phyloP scores from a whole-genome alignment of 306 rosid genomes.

The Acmispon strigosus region DNA sequence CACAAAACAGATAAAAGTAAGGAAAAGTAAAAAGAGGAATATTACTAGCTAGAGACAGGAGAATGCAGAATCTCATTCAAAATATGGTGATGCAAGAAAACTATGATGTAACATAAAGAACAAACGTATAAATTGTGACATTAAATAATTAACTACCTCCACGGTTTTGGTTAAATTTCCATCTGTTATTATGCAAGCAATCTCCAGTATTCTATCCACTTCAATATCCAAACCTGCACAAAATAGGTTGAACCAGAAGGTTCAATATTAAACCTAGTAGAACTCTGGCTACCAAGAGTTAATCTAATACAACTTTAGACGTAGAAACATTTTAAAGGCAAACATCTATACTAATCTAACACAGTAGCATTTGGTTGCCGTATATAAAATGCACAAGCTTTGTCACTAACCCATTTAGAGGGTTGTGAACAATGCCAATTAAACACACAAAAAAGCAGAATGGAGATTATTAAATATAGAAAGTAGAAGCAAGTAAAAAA shows the following conservation, averaged over 20 bases:
- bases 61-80: neutral
- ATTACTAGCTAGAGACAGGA: neutral
- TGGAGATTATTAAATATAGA: neutral
- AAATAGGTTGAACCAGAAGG: neutral
- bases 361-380: neutral
- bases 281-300: neutral
- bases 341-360: neutral
- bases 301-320: neutral
- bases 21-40: neutral
- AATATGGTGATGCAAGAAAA: neutral
- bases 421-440: neutral
- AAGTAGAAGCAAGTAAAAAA: neutral
- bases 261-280: neutral
- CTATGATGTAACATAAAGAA: neutral
- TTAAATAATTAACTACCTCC: constrained; percentile 54
- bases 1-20: neutral
- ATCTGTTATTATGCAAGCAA: constrained; percentile 89
- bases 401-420: neutral
- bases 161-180: constrained; percentile 63
- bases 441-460: neutral
- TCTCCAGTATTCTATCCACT: constrained; percentile 84
- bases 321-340: constrained; percentile 8
- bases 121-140: neutral
- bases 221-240: constrained; percentile 76
- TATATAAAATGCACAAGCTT: neutral